These are phyloP conservation scores for Cyathus pygmaeus DNA, from an alignment of 1,284 basidiomycete species.

Conservation along the genomic window DNA sequence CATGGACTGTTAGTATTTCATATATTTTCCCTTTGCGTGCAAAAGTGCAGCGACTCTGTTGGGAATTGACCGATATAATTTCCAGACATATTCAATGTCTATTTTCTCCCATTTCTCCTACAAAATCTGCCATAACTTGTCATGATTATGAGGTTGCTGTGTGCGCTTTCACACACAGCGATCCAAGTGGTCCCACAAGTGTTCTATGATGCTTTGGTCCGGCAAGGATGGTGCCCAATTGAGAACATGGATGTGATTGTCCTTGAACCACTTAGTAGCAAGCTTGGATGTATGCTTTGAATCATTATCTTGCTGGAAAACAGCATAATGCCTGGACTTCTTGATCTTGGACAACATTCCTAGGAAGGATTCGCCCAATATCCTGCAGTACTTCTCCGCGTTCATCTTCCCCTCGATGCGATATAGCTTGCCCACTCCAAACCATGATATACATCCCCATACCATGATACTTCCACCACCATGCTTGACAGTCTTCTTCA, in stretches of 20 bases:
- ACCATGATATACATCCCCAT: slow-evolving; percentile 37
- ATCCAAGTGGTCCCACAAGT: slow-evolving; percentile 45
- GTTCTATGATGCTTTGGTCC: slow-evolving; percentile 51
- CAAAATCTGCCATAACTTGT: slow-evolving; percentile 34
- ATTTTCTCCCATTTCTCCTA: slow-evolving; percentile 28
- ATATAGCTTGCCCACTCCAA: slow-evolving; percentile 29
- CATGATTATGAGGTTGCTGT: slow-evolving; percentile 24
- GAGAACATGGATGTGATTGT: slow-evolving; percentile 37
- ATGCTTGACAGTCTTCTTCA: slow-evolving; percentile 19
- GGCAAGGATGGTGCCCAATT: slow-evolving; percentile 45
- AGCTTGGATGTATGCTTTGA: slow-evolving; percentile 8
- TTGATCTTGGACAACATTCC: slow-evolving; percentile 32
- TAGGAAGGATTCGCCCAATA: slow-evolving; percentile 36
- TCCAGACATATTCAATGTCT: not conserved
- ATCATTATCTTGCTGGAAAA: slow-evolving; percentile 14
- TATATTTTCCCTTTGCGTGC: not conserved
- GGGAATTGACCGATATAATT: slow-evolving; percentile 18
- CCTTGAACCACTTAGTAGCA: slow-evolving; percentile 21
- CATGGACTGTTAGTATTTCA: not conserved
- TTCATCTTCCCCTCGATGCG: slow-evolving; percentile 36
- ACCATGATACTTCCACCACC: slow-evolving; percentile 38
- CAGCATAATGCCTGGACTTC: not conserved
- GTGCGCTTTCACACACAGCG: slow-evolving; percentile 14
- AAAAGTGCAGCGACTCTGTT: not conserved
- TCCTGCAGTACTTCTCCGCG: slow-evolving; percentile 26